Evolutionary conservation across 345 rosid species (phyloP).

Genomic region (Ricinus communis): DNA sequence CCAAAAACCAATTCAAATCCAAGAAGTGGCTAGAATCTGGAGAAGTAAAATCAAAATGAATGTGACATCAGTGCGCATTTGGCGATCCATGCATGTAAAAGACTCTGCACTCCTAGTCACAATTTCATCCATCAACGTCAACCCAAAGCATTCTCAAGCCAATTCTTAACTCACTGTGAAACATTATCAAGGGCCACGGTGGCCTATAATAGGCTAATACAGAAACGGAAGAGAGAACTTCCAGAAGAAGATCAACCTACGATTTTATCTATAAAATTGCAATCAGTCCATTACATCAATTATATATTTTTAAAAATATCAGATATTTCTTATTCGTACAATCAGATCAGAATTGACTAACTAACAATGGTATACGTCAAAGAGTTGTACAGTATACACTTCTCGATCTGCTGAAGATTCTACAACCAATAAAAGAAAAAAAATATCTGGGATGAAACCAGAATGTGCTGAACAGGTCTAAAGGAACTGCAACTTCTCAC

Average conservation of each 20-base stretch:
- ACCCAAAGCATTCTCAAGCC: not conserved
- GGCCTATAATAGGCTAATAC: not conserved
- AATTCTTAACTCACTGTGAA: too few relatives aligned
- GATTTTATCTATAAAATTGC: not conserved
- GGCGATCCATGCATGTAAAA: not conserved
- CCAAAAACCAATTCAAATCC: not conserved
- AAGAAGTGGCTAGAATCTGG: not conserved
- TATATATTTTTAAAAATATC: conserved; percentile 22
- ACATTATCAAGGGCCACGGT: not conserved
- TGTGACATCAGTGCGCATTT: not conserved
- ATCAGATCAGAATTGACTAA: conserved; percentile 29
- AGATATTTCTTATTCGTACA: conserved; percentile 31
- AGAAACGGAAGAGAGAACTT: not conserved
- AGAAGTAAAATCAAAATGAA: not conserved
- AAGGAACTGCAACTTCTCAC: conserved; percentile 22
- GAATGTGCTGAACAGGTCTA: conserved; percentile 17
- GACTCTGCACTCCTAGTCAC: too few relatives aligned
- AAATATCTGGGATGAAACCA: conserved; percentile 1
- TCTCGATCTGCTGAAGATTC: conserved; percentile 23
- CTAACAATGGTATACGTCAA: conserved; percentile 14
- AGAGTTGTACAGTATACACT: conserved; percentile 16
- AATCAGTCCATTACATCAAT: conserved; percentile 11
- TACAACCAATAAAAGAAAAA: conserved; percentile 16
- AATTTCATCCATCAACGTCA: not conserved
- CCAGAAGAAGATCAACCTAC: not conserved